phyloP scores from a whole-genome alignment of 2,329 filamentous ascomycete species.

The Venturia asperata region DNA sequence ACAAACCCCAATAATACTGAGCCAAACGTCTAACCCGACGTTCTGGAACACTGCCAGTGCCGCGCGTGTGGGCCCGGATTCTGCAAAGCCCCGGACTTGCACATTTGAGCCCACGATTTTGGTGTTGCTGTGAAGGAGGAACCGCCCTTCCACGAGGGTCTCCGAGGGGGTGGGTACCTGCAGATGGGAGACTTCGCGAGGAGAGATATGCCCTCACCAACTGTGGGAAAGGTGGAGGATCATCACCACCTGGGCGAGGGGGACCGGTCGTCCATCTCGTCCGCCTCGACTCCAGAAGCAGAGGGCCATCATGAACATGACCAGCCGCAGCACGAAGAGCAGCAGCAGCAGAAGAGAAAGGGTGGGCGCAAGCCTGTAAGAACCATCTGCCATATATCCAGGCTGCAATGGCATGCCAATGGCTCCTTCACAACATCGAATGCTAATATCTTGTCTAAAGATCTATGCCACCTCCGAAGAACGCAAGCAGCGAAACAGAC shows the following conservation, averaged over 20 bases:
- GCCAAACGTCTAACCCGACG: background rate
- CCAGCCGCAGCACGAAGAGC: slow-evolving; percentile 35
- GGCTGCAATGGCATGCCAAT: background rate
- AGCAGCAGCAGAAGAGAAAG: slow-evolving; percentile 75
- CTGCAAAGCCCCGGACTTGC: slow-evolving; percentile 25
- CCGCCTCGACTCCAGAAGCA: slow-evolving; percentile 43
- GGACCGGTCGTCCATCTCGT: slow-evolving; percentile 34
- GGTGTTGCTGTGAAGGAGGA: slow-evolving; percentile 18
- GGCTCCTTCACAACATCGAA: slow-evolving; percentile 21
- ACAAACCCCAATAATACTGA: slow-evolving; percentile 11
- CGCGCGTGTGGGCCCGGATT: slow-evolving; percentile 20
- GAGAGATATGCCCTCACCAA: slow-evolving; percentile 33
- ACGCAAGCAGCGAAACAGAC: slow-evolving; percentile 92
- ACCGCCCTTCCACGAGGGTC: slow-evolving; percentile 21
- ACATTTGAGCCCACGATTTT: slow-evolving; percentile 25
- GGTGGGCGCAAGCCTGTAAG: slow-evolving; percentile 93
- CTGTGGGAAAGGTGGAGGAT: slow-evolving; percentile 38
- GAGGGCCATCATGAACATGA: slow-evolving; percentile 30
- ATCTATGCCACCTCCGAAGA: slow-evolving; percentile 99
- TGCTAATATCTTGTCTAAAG: slow-evolving; percentile 43
- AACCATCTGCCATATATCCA: slow-evolving; percentile 25
- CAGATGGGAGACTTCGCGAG: slow-evolving; percentile 44
- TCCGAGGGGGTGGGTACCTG: slow-evolving; percentile 34
- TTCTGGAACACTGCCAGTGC: slow-evolving; percentile 18
- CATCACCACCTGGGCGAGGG: slow-evolving; percentile 32